Conservation (phyloP, 192 early-diverging fungal species). For the Physocladia obscura region DNA sequence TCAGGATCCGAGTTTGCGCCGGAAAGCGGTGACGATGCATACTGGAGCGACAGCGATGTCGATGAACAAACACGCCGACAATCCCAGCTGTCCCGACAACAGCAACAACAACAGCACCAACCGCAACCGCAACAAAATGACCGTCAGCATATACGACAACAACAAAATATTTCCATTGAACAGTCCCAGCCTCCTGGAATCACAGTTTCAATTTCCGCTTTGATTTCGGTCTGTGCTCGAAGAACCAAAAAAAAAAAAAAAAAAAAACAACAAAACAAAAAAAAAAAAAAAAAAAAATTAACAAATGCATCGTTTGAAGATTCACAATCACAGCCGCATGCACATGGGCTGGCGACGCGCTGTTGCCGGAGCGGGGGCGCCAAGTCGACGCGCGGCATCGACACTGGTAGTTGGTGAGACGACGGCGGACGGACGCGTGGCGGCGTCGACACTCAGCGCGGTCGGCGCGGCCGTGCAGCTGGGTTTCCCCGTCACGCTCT, state of each 20-base stretch:
- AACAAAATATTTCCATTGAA: no score
- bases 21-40: no score
- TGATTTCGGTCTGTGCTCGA: neutral
- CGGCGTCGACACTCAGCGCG: conserved; percentile 78
- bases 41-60: no score
- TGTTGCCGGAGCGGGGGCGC: neutral
- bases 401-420: conserved; percentile 90
- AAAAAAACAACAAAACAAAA: conserved; percentile 9
- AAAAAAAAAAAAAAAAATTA: conserved; percentile 10
- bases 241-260: conserved; percentile 17
- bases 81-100: no score
- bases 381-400: conserved; percentile 40
- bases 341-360: neutral
- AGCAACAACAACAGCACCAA: no score
- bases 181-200: no score
- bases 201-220: no score
- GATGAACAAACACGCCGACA: no score
- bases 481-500: conserved; percentile 79
- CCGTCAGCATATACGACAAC: no score
- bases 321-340: neutral
- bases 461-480: conserved; percentile 82
- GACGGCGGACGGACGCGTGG: conserved; percentile 67
- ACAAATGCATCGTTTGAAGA: neutral
- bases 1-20: no score
- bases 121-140: no score